These are phyloP conservation scores for Ophiostoma ips DNA, from an alignment of 2,329 filamentous ascomycete genomes.

Conservation along the genomic window DNA sequence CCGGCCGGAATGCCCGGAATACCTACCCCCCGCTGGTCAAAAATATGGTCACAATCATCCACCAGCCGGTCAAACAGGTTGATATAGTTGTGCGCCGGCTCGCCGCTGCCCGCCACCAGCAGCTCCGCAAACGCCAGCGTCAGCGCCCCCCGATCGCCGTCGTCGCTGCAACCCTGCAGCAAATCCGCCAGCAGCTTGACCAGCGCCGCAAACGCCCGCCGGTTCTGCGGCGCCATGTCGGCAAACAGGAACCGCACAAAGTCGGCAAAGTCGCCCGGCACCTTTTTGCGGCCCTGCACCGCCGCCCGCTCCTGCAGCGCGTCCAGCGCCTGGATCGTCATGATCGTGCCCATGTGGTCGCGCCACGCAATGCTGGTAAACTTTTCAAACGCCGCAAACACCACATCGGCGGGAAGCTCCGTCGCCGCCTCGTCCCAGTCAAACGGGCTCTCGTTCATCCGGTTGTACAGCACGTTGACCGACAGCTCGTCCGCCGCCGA, in stretches of 20 bases:
- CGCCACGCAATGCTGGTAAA: constrained; percentile 81
- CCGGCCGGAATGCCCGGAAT: no score
- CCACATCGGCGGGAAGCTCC: constrained; percentile 65
- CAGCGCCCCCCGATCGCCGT: constrained; percentile 76
- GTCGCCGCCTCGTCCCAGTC: constrained; percentile 59
- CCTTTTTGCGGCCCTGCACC: constrained; percentile 35
- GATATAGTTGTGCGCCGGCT: constrained; percentile 66
- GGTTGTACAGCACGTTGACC: constrained; percentile 85
- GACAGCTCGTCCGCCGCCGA: constrained; percentile 56
- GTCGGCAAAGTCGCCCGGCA: constrained; percentile 59
- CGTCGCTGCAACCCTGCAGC: constrained; percentile 78
- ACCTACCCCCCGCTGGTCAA: constrained; percentile 46
- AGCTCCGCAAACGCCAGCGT: constrained; percentile 83
- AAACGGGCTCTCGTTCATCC: constrained; percentile 67
- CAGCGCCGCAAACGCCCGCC: constrained; percentile 66
- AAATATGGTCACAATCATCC: constrained; percentile 79
- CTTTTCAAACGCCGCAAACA: constrained; percentile 89
- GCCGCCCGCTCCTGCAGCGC: constrained; percentile 57
- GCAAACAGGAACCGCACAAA: constrained; percentile 51
- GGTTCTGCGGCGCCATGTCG: constrained; percentile 55
- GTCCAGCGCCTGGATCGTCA: constrained; percentile 57
- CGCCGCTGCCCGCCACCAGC: constrained; percentile 51
- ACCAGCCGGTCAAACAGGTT: constrained; percentile 80
- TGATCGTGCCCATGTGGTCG: constrained; percentile 73
- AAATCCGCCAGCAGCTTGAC: constrained; percentile 79